Conservation (phyloP, 2,329 filamentous ascomycete genomes). For the Xylaria polymorpha region DNA sequence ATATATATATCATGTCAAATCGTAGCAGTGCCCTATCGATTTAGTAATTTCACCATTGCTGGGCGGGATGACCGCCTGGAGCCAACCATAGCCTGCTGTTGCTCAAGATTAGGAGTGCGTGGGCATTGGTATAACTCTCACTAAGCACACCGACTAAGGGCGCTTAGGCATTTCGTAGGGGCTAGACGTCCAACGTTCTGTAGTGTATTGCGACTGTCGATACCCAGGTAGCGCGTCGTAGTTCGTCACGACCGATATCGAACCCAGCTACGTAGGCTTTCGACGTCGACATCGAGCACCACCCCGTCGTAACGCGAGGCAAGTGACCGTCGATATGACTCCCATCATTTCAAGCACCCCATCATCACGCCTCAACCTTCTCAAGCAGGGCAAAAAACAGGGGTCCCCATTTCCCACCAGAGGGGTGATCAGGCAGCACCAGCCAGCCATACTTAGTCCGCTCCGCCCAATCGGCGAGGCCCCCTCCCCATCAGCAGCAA, state of each 20-base stretch:
- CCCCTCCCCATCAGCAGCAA: conserved; percentile 28
- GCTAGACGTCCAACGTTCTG: neutral
- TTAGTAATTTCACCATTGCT: neutral
- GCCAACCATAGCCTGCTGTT: neutral
- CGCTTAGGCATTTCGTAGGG: neutral
- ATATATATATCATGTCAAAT: neutral
- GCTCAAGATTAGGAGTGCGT: no score
- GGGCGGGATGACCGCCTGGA: neutral
- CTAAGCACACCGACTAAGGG: neutral
- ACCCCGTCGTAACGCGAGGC: neutral
- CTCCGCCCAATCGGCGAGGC: conserved; percentile 46
- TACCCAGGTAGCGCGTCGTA: conserved; percentile 1
- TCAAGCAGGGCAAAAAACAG: conserved; percentile 54
- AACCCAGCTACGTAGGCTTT: neutral
- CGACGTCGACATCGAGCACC: neutral
- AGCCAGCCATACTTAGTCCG: conserved; percentile 54
- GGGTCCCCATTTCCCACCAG: conserved; percentile 53
- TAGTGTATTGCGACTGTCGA: neutral
- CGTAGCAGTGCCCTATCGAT: neutral
- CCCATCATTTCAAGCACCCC: neutral
- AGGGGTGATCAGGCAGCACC: conserved; percentile 53
- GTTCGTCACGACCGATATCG: neutral
- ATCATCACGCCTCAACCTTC: conserved; percentile 46
- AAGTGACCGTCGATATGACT: neutral
- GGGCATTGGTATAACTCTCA: neutral